Conservation (phyloP, 495 filamentous ascomycete species). For the Lophium mytilinum region DNA sequence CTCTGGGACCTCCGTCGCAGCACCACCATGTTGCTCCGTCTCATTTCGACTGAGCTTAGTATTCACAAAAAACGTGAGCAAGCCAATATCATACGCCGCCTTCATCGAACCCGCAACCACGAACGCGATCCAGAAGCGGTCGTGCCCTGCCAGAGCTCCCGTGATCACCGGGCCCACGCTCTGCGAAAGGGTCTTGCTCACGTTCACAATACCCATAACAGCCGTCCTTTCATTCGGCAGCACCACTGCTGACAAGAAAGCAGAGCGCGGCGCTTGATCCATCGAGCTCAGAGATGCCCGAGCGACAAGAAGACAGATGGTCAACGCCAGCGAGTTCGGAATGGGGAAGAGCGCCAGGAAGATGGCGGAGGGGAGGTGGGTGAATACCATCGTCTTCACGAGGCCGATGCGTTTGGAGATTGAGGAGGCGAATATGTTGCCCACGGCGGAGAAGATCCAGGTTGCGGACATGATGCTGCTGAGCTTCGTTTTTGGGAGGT, state of each 20-base stretch:
- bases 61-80: constrained; percentile 17
- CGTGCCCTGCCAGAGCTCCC: constrained; percentile 15
- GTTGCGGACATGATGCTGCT: constrained; percentile 23
- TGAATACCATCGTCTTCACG: constrained; percentile 82
- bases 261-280: constrained; percentile 74
- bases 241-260: constrained; percentile 32
- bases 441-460: constrained; percentile 54
- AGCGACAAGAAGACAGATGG: constrained; percentile 52
- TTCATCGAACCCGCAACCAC: constrained; percentile 23
- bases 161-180: constrained; percentile 16
- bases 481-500: constrained; percentile 53
- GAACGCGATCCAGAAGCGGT: constrained; percentile 20
- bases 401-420: constrained; percentile 70
- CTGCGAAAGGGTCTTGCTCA: constrained; percentile 22
- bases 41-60: constrained; percentile 25
- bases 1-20: too few relatives aligned
- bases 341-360: constrained; percentile 63
- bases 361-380: constrained; percentile 68
- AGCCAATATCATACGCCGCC: constrained; percentile 19
- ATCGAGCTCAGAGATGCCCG: constrained; percentile 64
- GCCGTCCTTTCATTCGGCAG: constrained; percentile 24
- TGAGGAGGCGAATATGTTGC: constrained; percentile 65
- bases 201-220: constrained; percentile 28
- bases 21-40: background rate
- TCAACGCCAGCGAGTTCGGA: constrained; percentile 48